Conservation (phyloP, 441 rosid genomes). For the Heliophila coronopifolia region DNA sequence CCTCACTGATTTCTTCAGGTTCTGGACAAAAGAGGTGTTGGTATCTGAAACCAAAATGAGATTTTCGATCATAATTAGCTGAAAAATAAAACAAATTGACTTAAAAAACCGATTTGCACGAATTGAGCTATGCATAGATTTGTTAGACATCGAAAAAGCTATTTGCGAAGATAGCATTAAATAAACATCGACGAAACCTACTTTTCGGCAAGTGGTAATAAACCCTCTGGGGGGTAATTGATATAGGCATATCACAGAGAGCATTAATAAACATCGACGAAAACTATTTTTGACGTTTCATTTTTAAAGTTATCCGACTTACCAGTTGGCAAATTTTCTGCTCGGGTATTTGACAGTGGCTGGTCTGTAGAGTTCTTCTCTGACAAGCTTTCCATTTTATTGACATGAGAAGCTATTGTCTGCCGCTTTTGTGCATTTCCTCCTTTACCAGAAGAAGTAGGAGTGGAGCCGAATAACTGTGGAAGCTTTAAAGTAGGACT, state of each 20-base stretch:
- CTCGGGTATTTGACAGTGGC: slow-evolving; percentile 40
- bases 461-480: slow-evolving; percentile 83
- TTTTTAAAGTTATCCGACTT: slow-evolving; percentile 33
- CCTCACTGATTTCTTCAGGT: slow-evolving; percentile 86
- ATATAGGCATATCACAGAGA: background rate
- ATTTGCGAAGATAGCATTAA: too few relatives aligned
- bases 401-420: slow-evolving; percentile 44
- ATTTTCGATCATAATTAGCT: background rate
- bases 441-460: slow-evolving; percentile 81
- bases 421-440: slow-evolving; percentile 74
- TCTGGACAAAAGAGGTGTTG: slow-evolving; percentile 54
- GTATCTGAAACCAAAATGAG: slow-evolving; percentile 47
- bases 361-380: slow-evolving; percentile 58
- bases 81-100: background rate
- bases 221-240: too few relatives aligned
- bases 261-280: background rate
- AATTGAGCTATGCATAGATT: slow-evolving; percentile 2
- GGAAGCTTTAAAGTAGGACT: slow-evolving; percentile 84
- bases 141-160: too few relatives aligned
- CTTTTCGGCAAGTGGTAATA: too few relatives aligned
- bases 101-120: background rate
- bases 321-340: slow-evolving; percentile 65
- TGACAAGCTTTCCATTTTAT: slow-evolving; percentile 54
- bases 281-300: too few relatives aligned
- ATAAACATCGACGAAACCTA: too few relatives aligned